Evolutionary conservation across 2,329 filamentous ascomycete genomes (phyloP).

Genomic region (Ceratocystis colombiana): DNA sequence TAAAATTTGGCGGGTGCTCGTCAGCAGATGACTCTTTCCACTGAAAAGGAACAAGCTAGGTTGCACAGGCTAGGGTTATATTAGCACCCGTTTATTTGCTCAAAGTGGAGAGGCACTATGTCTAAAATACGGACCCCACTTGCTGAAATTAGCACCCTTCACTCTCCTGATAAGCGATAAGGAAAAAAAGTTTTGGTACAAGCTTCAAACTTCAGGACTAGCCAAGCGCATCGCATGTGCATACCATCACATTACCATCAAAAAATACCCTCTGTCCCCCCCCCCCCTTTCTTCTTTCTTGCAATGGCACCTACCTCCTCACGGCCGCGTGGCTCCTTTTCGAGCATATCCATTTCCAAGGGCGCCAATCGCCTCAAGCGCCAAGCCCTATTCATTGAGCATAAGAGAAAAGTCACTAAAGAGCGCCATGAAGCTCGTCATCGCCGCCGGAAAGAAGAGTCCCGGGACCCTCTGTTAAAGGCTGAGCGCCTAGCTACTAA

Average conservation of each 20-base stretch:
- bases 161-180: conserved; percentile 21
- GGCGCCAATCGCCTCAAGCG: conserved; percentile 69
- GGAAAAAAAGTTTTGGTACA: conserved; percentile 23
- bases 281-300: not conserved
- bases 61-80: conserved; percentile 13
- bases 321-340: conserved; percentile 26
- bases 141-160: not conserved
- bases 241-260: not conserved
- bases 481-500: conserved; percentile 66
- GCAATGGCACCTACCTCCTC: conserved; percentile 28
- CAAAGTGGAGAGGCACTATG: not conserved
- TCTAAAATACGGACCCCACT: not conserved
- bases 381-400: conserved; percentile 64
- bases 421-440: conserved; percentile 67
- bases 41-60: not conserved
- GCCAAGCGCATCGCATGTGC: not conserved
- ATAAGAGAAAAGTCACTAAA: conserved; percentile 67
- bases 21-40: conserved; percentile 12
- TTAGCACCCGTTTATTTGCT: not conserved
- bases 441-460: conserved; percentile 72
- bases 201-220: not conserved
- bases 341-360: conserved; percentile 33
- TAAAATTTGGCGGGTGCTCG: conserved; percentile 16
- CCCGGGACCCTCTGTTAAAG: conserved; percentile 66
- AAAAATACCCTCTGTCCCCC: not conserved